Percentiles rank a stretch among this genome's conserved stretches.
These are phyloP conservation scores for Penicillium hordei DNA, from an alignment of 2,329 filamentous ascomycete species.

Conservation along the genomic window DNA sequence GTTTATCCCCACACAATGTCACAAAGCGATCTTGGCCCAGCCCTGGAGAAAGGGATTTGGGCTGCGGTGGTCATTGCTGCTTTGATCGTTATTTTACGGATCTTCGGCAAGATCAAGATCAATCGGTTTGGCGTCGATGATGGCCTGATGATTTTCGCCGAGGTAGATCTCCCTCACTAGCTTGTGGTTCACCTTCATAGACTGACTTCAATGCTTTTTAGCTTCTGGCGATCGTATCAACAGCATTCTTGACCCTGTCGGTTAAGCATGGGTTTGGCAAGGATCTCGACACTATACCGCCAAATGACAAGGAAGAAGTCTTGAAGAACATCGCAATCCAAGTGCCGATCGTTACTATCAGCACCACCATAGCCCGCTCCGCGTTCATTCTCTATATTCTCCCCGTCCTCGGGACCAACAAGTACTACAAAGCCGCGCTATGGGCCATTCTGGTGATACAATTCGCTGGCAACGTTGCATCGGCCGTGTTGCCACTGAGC, in stretches of 20 bases:
- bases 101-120: constrained; percentile 34
- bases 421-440: constrained; percentile 21
- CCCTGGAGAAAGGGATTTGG: constrained; percentile 30
- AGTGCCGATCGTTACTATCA: constrained; percentile 30
- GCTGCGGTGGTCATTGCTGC: constrained; percentile 27
- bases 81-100: constrained; percentile 27
- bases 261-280: constrained; percentile 32
- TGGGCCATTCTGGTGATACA: constrained; percentile 28
- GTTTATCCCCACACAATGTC: constrained; percentile 5
- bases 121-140: constrained; percentile 30
- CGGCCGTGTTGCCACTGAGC: constrained; percentile 29
- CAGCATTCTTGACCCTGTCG: constrained; percentile 25
- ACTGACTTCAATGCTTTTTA: constrained; percentile 2
- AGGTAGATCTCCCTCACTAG: constrained; percentile 17
- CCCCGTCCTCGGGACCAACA: constrained; percentile 29
- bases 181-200: not conserved
- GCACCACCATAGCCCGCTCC: constrained; percentile 31
- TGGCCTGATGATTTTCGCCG: constrained; percentile 31
- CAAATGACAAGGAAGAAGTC: constrained; percentile 17
- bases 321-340: constrained; percentile 32
- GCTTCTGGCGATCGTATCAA: constrained; percentile 26
- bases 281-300: constrained; percentile 15
- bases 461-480: constrained; percentile 27
- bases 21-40: constrained; percentile 18
- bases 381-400: constrained; percentile 32